Conservation (phyloP, 2,329 filamentous ascomycete genomes). For the Colletotrichum cuscutae region DNA sequence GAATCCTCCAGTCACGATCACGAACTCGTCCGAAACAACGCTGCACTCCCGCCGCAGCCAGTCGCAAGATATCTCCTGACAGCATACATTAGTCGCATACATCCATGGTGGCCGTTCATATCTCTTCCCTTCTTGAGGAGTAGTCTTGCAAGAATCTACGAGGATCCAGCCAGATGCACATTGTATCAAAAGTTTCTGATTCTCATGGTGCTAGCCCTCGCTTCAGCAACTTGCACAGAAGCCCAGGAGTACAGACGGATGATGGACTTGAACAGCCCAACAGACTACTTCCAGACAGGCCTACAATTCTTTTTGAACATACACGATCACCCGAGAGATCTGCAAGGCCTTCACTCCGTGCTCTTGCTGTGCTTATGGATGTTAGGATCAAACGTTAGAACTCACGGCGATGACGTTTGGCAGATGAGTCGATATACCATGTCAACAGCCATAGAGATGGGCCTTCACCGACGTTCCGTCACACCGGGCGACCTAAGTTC, state of each 20-base stretch:
- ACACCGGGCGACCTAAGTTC: constrained; percentile 34
- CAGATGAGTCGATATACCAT: constrained; percentile 40
- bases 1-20: background rate
- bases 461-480: constrained; percentile 38
- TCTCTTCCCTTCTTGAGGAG: constrained; percentile 35
- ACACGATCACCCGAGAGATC: constrained; percentile 36
- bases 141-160: constrained; percentile 32
- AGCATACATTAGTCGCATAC: constrained; percentile 38
- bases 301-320: constrained; percentile 37
- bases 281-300: constrained; percentile 38
- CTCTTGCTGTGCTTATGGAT: constrained; percentile 40
- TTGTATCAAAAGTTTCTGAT: constrained; percentile 36
- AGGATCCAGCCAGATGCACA: constrained; percentile 29
- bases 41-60: constrained; percentile 37
- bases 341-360: constrained; percentile 37
- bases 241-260: constrained; percentile 31
- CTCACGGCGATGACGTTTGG: constrained; percentile 40
- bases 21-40: constrained; percentile 15
- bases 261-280: constrained; percentile 38
- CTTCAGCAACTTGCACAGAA: constrained; percentile 31
- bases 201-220: constrained; percentile 37
- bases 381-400: constrained; percentile 35
- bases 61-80: constrained; percentile 34
- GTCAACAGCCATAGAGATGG: constrained; percentile 40
- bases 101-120: constrained; percentile 42